These are phyloP conservation scores for Solanum raphanifolium DNA, from an alignment of 257 asterid species.

Conservation along the genomic window DNA sequence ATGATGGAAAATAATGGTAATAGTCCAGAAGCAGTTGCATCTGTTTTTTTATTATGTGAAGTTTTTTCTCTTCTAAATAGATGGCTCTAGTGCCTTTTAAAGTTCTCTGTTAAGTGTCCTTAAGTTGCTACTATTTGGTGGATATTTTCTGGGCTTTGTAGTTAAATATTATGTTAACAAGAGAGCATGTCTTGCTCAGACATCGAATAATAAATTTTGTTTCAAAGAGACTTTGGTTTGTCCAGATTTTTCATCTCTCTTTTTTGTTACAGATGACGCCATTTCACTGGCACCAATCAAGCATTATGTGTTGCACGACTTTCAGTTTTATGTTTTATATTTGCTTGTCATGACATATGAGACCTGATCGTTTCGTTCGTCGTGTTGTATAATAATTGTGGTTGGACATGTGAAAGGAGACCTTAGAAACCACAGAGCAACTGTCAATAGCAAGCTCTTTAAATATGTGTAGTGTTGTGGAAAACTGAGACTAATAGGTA, in stretches of 20 bases:
- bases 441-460: background rate
- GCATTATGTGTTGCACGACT: background rate
- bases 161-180: background rate
- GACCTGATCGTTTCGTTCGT: background rate
- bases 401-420: background rate
- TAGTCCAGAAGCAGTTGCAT: conserved; percentile 2
- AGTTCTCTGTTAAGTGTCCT: background rate
- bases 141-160: background rate
- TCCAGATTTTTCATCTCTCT: background rate
- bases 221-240: background rate
- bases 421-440: background rate
- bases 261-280: background rate
- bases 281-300: background rate
- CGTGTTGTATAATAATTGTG: background rate
- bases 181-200: background rate
- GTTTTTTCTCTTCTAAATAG: background rate
- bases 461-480: background rate
- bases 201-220: background rate
- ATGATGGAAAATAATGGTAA: conserved; percentile 3
- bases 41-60: background rate
- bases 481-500: background rate
- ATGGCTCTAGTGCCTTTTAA: background rate
- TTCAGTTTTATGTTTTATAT: background rate
- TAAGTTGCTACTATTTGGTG: background rate
- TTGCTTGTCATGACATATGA: background rate